A percentile compares a stretch with the other conserved stretches of the same genome.
These are phyloP conservation scores for Cornus kousa DNA, from an alignment of 148 eudicot genomes.

Conservation along the genomic window DNA sequence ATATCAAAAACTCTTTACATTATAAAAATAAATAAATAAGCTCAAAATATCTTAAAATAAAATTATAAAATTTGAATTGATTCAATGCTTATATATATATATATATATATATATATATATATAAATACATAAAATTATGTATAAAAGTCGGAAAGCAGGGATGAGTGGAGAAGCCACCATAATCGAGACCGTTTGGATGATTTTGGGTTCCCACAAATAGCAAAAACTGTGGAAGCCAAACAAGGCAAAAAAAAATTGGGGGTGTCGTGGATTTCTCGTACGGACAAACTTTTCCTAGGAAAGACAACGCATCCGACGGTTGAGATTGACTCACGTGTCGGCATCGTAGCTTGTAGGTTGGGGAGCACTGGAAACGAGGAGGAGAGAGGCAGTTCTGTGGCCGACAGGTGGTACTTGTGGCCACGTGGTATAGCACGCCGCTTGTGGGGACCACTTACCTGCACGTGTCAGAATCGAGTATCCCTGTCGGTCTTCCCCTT, in stretches of 20 bases:
- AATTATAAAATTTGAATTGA: no score
- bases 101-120: no score
- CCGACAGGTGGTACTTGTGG: background rate
- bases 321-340: background rate
- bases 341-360: background rate
- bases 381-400: background rate
- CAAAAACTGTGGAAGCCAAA: background rate
- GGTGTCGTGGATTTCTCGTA: background rate
- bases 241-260: background rate
- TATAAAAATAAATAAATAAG: no score
- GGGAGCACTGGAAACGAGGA: background rate
- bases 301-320: background rate
- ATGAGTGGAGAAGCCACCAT: background rate
- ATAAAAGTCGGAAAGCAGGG: no score
- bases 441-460: background rate
- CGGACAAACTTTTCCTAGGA: background rate
- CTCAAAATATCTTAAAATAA: no score
- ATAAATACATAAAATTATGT: no score
- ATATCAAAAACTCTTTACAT: no score
- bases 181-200: background rate
- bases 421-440: background rate
- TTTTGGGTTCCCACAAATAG: background rate
- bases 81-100: no score
- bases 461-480: background rate
- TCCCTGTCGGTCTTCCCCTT: background rate